Conservation (phyloP, 2,329 filamentous ascomycete genomes). For the Aschersonia sp. region DNA sequence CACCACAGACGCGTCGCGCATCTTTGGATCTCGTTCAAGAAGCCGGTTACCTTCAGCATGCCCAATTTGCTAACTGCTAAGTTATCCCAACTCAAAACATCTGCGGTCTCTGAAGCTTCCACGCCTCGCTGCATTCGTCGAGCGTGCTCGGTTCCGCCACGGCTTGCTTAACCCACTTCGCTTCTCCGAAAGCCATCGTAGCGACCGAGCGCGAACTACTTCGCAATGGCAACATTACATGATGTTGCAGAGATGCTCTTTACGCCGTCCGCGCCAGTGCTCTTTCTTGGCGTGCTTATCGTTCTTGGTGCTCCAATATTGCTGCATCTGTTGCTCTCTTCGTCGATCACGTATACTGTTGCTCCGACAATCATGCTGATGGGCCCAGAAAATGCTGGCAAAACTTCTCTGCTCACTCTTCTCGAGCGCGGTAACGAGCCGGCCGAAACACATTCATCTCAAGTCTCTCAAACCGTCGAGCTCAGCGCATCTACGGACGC, state of each 20-base stretch:
- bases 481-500: conserved; percentile 36
- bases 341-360: conserved; percentile 45
- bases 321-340: conserved; percentile 62
- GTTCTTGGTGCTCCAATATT: conserved; percentile 61
- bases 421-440: conserved; percentile 38
- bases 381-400: conserved; percentile 71
- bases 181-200: neutral
- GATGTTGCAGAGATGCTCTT: conserved; percentile 36
- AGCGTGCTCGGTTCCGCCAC: too few species aligned
- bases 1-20: too few species aligned
- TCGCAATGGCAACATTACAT: conserved; percentile 22
- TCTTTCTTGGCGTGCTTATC: conserved; percentile 56
- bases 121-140: too few species aligned
- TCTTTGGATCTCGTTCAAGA: too few species aligned
- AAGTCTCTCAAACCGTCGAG: conserved; percentile 34
- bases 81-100: too few species aligned
- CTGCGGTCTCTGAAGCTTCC: too few species aligned
- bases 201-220: conserved; percentile 3
- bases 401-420: conserved; percentile 75
- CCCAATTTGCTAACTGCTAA: too few species aligned
- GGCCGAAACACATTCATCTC: conserved; percentile 39
- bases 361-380: conserved; percentile 67
- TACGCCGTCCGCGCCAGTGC: conserved; percentile 43
- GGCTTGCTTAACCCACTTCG: neutral
- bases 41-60: too few species aligned